phyloP scores from a whole-genome alignment of 176 grass and related monocot species.

The Zizania latifolia region DNA sequence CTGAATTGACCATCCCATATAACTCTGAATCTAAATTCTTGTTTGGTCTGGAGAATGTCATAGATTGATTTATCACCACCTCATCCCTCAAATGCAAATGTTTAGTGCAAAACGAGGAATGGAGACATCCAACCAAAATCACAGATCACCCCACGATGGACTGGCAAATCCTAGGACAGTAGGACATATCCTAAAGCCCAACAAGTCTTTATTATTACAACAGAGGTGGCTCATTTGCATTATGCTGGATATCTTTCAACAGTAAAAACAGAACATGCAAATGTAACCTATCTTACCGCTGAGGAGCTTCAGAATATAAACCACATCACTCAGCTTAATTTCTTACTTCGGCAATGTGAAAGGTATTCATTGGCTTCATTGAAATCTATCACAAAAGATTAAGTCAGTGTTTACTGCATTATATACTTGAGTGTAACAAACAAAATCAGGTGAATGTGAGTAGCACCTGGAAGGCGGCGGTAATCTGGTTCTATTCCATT shows the following conservation, averaged over 20 bases:
- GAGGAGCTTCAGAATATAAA: conserved; percentile 4
- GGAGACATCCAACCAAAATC: no score
- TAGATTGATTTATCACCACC: no score
- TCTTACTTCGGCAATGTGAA: conserved; percentile 50
- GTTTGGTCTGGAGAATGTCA: no score
- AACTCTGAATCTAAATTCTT: no score
- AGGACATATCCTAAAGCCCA: no score
- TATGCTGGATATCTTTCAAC: not conserved
- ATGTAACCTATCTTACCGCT: not conserved
- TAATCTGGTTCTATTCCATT: conserved; percentile 94
- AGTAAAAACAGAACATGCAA: not conserved
- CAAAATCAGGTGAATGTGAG: not conserved
- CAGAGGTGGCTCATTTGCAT: not conserved
- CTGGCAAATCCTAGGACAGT: no score
- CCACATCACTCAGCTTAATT: conserved; percentile 33
- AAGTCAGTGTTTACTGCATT: not conserved
- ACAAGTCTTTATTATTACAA: not conserved
- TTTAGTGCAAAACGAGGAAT: no score
- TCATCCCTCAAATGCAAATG: no score
- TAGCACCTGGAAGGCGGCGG: conserved; percentile 57
- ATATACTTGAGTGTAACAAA: not conserved
- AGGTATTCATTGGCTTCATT: conserved; percentile 74
- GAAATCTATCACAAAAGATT: conserved; percentile 46
- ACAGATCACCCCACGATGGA: no score
- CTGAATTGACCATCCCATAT: no score